Evolutionary conservation across 179 eudicot species (phyloP), one percentile per base, ranked within the genome.

Genomic region (Spergularia azorica): DNA sequence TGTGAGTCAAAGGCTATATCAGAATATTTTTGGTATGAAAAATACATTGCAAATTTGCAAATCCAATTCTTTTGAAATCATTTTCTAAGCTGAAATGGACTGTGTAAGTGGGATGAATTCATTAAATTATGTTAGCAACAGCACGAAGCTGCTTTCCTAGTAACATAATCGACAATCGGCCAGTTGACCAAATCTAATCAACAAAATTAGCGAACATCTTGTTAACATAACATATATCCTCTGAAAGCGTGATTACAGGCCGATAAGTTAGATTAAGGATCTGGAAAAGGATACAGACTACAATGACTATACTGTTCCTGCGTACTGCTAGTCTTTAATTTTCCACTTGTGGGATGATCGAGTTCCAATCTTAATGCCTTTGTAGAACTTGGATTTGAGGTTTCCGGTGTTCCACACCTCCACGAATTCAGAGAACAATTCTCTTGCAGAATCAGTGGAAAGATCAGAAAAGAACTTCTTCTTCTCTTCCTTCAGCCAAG

Each of bases 301-400:
- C 36, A 43, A 26, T 36, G 2, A 59, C 14, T 54, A 68, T 38
- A 73, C 13, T 18, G 56, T 11, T 18, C 59, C 13, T 48, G 67
- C 54, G 20, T 54, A 15, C 51, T 55, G 18, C 48, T 85, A 88
- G 32, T 76, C 11, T 76, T 81, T 91, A 18, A 95, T 86, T 70
- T 90, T 95, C 97, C 99, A 95, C 39, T 82, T 82, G 62, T 95
- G 97, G 72, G 99, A 88, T 64, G 97, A 79, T 68, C 99, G 87
- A 55, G 97, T 91, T 9, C 79, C 97, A 15, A 86, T 76, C 9
- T 75, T 76, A 63, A 96, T 90, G 83, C 98, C 99, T 73, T 88
- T 87, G 50, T 96, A 96, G 80, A 91, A 93, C 81, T 80, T 89
- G 43, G 88, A 61, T 38, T 86, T 84, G 11, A 96, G 96, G 76